Percentiles rank a stretch among this genome's conserved stretches.
phyloP scores from a whole-genome alignment of 2,329 filamentous ascomycete species.

The Stachybotrys elegans region DNA sequence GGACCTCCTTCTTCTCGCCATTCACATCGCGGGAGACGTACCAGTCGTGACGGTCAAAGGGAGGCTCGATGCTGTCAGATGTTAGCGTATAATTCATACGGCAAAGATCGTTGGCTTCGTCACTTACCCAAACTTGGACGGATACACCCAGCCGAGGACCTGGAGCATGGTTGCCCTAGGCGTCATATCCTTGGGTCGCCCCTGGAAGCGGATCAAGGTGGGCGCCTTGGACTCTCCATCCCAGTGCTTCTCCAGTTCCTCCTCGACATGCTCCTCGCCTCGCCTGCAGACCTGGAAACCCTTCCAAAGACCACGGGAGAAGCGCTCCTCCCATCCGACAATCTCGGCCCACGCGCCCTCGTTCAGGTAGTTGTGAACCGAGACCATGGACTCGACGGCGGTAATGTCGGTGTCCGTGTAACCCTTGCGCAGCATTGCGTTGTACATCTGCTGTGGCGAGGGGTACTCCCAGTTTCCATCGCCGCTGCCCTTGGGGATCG shows the following conservation, averaged over 20 bases:
- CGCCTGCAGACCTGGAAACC: constrained; percentile 71
- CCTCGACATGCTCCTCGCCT: constrained; percentile 60
- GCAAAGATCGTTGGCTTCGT: background rate
- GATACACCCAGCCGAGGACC: constrained; percentile 73
- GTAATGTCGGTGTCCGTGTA: constrained; percentile 92
- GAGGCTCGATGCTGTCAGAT: constrained; percentile 65
- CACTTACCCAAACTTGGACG: constrained; percentile 69
- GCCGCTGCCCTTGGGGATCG: constrained; percentile 81
- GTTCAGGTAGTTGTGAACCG: constrained; percentile 96
- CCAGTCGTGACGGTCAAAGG: constrained; percentile 98
- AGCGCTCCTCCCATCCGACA: constrained; percentile 86
- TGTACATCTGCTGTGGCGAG: constrained; percentile 99
- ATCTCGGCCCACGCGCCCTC: constrained; percentile 97
- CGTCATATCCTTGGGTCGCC: constrained; percentile 81
- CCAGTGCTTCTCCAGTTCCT: constrained; percentile 43
- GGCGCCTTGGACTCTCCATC: constrained; percentile 56
- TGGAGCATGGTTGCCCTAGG: constrained; percentile 86
- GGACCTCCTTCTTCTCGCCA: constrained; percentile 68
- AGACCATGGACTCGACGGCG: constrained; percentile 94
- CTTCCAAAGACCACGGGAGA: constrained; percentile 64
- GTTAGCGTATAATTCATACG: constrained; percentile 14
- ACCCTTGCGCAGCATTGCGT: constrained; percentile 91
- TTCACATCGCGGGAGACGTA: constrained; percentile 71
- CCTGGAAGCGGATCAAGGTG: constrained; percentile 80
- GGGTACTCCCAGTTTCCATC: constrained; percentile 94